These are phyloP conservation scores for Leccinum disarticulatum DNA, from an alignment of 768 basidiomycete genomes.

Conservation along the genomic window DNA sequence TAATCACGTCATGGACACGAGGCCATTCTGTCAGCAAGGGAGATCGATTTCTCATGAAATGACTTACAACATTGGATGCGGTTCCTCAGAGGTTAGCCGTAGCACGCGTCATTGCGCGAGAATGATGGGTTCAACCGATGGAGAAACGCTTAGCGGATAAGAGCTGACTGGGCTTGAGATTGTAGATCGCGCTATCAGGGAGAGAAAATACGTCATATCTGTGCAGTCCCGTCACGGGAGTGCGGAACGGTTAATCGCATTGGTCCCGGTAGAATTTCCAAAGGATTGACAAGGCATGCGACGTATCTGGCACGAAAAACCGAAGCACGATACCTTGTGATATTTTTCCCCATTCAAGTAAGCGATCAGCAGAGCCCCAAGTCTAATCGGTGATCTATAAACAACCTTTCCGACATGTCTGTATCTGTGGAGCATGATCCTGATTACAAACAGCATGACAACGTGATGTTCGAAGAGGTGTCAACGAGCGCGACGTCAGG, in stretches of 20 bases:
- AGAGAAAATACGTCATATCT: too few species aligned
- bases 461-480: slow-evolving; percentile 3
- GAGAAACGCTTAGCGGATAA: background rate
- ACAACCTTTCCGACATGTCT: background rate
- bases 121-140: background rate
- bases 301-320: background rate
- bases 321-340: background rate
- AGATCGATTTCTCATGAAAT: slow-evolving; percentile 9
- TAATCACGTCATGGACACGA: slow-evolving; percentile 59
- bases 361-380: too few species aligned
- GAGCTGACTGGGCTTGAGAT: background rate
- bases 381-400: background rate
- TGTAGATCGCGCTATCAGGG: too few species aligned
- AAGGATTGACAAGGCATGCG: too few species aligned
- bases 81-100: slow-evolving; percentile 40
- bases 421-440: background rate
- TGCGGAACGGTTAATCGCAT: too few species aligned
- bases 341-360: too few species aligned
- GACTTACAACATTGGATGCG: slow-evolving; percentile 38
- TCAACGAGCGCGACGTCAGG: background rate
- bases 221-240: too few species aligned
- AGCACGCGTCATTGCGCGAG: slow-evolving; percentile 27
- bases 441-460: background rate
- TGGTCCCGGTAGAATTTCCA: too few species aligned
- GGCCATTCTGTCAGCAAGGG: slow-evolving; percentile 39